phyloP scores from a whole-genome alignment of 805 yeast genomes.

The Sungouiozyma intestinalis region DNA sequence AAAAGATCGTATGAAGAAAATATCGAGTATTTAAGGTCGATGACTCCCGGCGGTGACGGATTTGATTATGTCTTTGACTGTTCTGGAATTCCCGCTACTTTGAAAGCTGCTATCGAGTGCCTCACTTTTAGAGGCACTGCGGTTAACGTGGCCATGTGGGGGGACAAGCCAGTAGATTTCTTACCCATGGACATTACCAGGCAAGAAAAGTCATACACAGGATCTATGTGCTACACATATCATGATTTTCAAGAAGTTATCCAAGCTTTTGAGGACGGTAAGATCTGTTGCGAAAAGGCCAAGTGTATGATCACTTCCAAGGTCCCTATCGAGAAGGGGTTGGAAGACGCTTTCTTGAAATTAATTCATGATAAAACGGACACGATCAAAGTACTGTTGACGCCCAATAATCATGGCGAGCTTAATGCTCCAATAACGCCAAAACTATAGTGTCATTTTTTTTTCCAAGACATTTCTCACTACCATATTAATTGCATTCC shows the following conservation, averaged over 20 bases:
- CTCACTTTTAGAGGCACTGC: slow-evolving; percentile 46
- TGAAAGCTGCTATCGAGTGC: slow-evolving; percentile 40
- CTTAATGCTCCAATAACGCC: slow-evolving; percentile 12
- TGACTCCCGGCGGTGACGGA: slow-evolving; percentile 35
- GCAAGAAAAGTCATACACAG: slow-evolving; percentile 45
- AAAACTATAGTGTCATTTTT: slow-evolving; percentile 2
- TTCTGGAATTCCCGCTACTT: slow-evolving; percentile 42
- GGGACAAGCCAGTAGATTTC: slow-evolving; percentile 37
- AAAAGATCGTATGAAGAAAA: slow-evolving; percentile 30
- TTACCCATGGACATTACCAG: slow-evolving; percentile 47
- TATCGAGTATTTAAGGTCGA: slow-evolving; percentile 31
- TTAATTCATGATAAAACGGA: slow-evolving; percentile 41
- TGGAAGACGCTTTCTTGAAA: slow-evolving; percentile 42
- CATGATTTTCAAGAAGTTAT: slow-evolving; percentile 51
- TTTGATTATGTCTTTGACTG: slow-evolving; percentile 44
- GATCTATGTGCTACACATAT: slow-evolving; percentile 53
- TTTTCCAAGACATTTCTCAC: too few species aligned
- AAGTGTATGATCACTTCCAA: slow-evolving; percentile 43
- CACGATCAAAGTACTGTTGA: slow-evolving; percentile 46
- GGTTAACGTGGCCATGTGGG: slow-evolving; percentile 60
- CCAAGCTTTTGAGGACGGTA: slow-evolving; percentile 38
- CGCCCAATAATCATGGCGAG: slow-evolving; percentile 36
- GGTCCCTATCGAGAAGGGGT: slow-evolving; percentile 38
- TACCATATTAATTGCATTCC: too few species aligned
- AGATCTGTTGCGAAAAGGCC: slow-evolving; percentile 35